Conservation (phyloP, 495 filamentous ascomycete species). For the Aspergillus kassunensis region DNA sequence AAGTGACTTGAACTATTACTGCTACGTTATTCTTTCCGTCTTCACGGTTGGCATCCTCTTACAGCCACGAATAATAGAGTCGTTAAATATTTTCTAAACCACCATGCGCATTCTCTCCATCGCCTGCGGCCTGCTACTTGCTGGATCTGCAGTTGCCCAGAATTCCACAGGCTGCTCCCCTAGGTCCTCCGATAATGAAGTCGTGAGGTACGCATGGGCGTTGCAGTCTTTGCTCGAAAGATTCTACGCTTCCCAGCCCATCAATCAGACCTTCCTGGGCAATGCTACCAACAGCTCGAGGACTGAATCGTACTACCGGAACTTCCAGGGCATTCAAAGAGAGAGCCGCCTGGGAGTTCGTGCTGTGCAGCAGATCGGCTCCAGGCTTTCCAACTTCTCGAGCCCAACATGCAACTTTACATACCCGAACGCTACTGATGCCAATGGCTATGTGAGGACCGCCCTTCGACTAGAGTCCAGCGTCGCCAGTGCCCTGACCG, state of each 20-base stretch:
- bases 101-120: slow-evolving; percentile 22
- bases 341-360: slow-evolving; percentile 24
- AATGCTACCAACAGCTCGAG: slow-evolving; percentile 18
- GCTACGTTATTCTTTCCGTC: no score
- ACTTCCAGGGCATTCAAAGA: slow-evolving; percentile 26
- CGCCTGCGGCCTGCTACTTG: slow-evolving; percentile 18
- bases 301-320: slow-evolving; percentile 17
- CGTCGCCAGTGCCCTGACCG: slow-evolving; percentile 28
- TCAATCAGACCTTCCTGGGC: slow-evolving; percentile 26
- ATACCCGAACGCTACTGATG: slow-evolving; percentile 17
- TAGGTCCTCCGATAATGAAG: slow-evolving; percentile 18
- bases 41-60: no score
- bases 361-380: slow-evolving; percentile 22
- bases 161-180: slow-evolving; percentile 20
- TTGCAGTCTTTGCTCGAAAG: slow-evolving; percentile 23
- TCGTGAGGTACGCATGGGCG: slow-evolving; percentile 25
- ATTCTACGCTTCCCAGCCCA: slow-evolving; percentile 22
- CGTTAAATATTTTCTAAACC: no score
- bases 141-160: slow-evolving; percentile 19
- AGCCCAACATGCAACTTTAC: slow-evolving; percentile 24
- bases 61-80: no score
- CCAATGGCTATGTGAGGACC: slow-evolving; percentile 18
- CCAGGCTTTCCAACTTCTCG: slow-evolving; percentile 16
- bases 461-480: slow-evolving; percentile 24
- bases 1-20: neutral